These are phyloP conservation scores for Microdochium bolleyi DNA, from an alignment of 2,329 filamentous ascomycete species.

Conservation along the genomic window DNA sequence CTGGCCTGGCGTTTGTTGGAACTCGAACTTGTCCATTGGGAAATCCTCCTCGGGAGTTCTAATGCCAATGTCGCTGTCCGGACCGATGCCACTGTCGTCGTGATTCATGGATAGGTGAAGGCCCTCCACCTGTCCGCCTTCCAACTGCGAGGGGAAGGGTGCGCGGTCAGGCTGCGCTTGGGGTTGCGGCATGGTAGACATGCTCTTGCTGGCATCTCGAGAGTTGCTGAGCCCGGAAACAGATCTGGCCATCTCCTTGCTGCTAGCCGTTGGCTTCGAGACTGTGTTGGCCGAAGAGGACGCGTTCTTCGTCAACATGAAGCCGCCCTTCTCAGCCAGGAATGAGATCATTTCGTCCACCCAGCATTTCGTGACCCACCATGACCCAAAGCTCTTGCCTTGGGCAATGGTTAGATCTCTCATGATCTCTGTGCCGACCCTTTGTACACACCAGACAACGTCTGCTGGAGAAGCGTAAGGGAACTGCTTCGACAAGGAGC, in stretches of 20 bases:
- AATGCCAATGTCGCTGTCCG: conserved; percentile 67
- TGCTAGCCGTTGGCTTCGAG: conserved; percentile 23
- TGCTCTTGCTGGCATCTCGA: conserved; percentile 34
- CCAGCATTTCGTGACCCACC: conserved; percentile 95
- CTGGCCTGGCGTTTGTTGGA: conserved; percentile 26
- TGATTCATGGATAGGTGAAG: conserved; percentile 38
- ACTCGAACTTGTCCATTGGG: conserved; percentile 50
- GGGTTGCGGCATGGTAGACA: conserved; percentile 27
- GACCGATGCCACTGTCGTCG: conserved; percentile 68
- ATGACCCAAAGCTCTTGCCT: conserved; percentile 76
- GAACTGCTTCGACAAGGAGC: conserved; percentile 61
- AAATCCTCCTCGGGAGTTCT: conserved; percentile 60
- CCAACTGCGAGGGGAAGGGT: conserved; percentile 37
- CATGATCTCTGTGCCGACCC: conserved; percentile 68
- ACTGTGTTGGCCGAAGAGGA: conserved; percentile 20
- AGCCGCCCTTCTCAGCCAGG: conserved; percentile 83
- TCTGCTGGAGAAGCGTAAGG: conserved; percentile 65
- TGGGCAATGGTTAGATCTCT: conserved; percentile 73
- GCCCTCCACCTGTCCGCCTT: conserved; percentile 33
- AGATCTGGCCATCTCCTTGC: conserved; percentile 25
- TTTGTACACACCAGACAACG: conserved; percentile 69
- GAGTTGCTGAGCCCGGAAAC: conserved; percentile 33
- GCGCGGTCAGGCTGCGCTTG: conserved; percentile 42
- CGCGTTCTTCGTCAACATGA: conserved; percentile 53
- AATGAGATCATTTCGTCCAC: conserved; percentile 91